Evolutionary conservation across 2,329 filamentous ascomycete species (phyloP).

Genomic region (Cylindrodendrum hubeiense): DNA sequence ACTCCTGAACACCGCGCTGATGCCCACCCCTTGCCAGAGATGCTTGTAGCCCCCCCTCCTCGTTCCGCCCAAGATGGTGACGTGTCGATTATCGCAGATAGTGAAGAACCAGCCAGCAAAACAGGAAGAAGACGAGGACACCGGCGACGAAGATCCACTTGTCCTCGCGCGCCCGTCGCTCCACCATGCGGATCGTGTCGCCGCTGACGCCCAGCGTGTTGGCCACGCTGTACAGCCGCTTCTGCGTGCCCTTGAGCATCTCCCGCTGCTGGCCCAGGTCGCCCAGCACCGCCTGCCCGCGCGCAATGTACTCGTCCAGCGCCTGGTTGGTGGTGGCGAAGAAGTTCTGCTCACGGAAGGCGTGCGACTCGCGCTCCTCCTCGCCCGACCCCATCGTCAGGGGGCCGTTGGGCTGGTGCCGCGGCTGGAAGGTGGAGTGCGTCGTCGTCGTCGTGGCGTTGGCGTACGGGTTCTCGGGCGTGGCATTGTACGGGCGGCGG

Average conservation of each 20-base stretch:
- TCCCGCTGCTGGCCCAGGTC: constrained; percentile 92
- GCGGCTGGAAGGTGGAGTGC: constrained; percentile 54
- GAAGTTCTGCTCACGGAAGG: constrained; percentile 90
- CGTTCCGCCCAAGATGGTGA: constrained; percentile 1
- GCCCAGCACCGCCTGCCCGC: constrained; percentile 89
- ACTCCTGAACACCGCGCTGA: constrained; percentile 47
- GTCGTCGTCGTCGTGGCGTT: constrained; percentile 58
- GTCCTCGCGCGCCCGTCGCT: constrained; percentile 90
- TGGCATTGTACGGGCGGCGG: constrained; percentile 81
- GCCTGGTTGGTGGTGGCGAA: constrained; percentile 84
- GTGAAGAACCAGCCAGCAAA: constrained; percentile 92
- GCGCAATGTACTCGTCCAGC: constrained; percentile 92
- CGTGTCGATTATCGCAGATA: constrained; percentile 69
- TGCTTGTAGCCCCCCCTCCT: constrained; percentile 20
- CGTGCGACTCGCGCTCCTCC: constrained; percentile 81
- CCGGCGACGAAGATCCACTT: constrained; percentile 98
- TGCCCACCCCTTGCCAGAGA: constrained; percentile 33
- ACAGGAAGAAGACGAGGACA: constrained; percentile 86
- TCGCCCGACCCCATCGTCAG: constrained; percentile 65
- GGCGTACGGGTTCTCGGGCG: constrained; percentile 93
- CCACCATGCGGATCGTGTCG: constrained; percentile 97
- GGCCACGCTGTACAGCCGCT: constrained; percentile 89
- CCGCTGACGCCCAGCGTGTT: constrained; percentile 95
- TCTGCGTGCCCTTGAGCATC: constrained; percentile 95
- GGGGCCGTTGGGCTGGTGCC: constrained; percentile 52